Evolutionary conservation across 257 asterid genomes (phyloP).

Genomic region (Pogostemon cablin): DNA sequence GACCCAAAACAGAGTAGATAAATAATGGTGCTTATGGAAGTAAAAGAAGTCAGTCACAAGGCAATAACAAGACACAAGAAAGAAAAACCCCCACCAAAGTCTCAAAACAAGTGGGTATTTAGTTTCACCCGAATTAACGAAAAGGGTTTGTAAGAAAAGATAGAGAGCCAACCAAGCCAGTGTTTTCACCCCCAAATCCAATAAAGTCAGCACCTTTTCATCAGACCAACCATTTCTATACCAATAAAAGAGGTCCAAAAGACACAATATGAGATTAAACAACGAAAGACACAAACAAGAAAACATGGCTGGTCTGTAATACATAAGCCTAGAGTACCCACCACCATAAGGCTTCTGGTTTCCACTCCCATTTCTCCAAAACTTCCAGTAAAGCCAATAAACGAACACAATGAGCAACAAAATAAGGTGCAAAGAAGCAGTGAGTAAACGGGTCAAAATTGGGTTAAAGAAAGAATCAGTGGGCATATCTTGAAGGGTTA

Average conservation of each 20-base stretch:
- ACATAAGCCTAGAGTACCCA: slow-evolving; percentile 26
- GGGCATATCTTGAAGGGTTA: slow-evolving; percentile 30
- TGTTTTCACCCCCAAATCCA: slow-evolving; percentile 64
- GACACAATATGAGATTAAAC: slow-evolving; percentile 52
- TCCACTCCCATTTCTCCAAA: slow-evolving; percentile 30
- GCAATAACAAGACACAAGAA: slow-evolving; percentile 63
- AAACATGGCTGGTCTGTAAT: slow-evolving; percentile 44
- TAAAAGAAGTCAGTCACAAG: slow-evolving; percentile 58
- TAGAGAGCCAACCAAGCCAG: slow-evolving; percentile 63
- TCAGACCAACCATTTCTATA: slow-evolving; percentile 68
- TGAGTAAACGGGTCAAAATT: slow-evolving; percentile 48
- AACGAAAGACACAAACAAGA: slow-evolving; percentile 52
- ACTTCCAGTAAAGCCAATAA: slow-evolving; percentile 45
- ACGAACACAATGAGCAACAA: slow-evolving; percentile 39
- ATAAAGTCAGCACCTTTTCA: slow-evolving; percentile 57
- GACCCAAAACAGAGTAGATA: slow-evolving; percentile 53
- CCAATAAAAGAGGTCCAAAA: slow-evolving; percentile 62
- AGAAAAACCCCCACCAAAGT: slow-evolving; percentile 73
- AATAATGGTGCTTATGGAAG: slow-evolving; percentile 41
- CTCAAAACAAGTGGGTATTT: slow-evolving; percentile 68
- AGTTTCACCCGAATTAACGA: slow-evolving; percentile 40
- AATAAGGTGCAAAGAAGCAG: slow-evolving; percentile 54
- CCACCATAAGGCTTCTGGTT: slow-evolving; percentile 30
- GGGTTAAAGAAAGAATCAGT: slow-evolving; percentile 47
- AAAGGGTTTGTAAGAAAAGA: slow-evolving; percentile 49